Base-by-base conservation (phyloP, 352 stramenopile genomes). In the Phytopythium vexans region DNA sequence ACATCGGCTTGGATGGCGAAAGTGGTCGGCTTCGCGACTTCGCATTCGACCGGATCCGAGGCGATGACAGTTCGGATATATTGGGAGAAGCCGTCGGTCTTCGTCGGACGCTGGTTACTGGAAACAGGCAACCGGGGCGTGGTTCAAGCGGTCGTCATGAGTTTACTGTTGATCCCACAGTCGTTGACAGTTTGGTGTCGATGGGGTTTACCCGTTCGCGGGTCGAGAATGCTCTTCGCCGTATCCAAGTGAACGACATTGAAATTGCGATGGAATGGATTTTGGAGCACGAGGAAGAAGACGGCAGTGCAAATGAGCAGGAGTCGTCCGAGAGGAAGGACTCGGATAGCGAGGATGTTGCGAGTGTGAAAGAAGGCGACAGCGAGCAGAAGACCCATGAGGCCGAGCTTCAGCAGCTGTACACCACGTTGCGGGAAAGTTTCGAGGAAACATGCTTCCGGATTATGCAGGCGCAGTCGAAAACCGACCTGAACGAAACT, bases 201-300 rank as follows among this genome's bases (percentile, higher is more conserved):
- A 99, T 99, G 96, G 96, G 96, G 14, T 99, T 99, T 56, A 66
- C 64, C 14, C 78, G 93, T 16, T 62, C 90, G 38, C 86, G 96
- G 50, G 89, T 97, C 9, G 70, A 97, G 53, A 83, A 88, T 65
- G 94, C 94, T 8, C 68, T 99, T 33, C 88, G 95, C 37, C 77
- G 79, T 35, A 86, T 92, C 33, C 74, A 92, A 66, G 75, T 89
- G 10, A 98, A 98, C 53, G 82, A 94, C 49, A 74, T 98, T 3
- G 95, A 98, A 60, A 62, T 98, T 38, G 96, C 90, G 1, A 98
- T 98, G 94, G 95, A 99, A 60, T 98, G 96, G 80, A 90, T 98
- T 32, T 55, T 99, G 15, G 77, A 83, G 6, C 87, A 98, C 68
- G 52, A 61, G 9, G 56, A 66, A 39, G 65, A 77, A 21, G 57